Conservation (phyloP, 73 alveolate genomes). For the Paraurostyla sp. region DNA sequence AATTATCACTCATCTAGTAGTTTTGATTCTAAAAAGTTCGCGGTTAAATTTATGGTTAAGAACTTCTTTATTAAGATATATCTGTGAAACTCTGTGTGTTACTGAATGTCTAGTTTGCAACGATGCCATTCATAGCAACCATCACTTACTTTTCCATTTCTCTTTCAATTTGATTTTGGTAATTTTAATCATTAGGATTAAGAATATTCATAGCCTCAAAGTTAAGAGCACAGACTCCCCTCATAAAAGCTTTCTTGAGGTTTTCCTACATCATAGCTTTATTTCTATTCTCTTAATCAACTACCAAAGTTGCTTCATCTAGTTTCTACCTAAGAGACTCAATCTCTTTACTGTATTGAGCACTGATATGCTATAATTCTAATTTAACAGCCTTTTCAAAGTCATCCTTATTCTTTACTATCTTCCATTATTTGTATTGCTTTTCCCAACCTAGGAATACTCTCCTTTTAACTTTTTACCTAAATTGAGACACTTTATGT, state of each 20-base stretch:
- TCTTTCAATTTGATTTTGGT: constrained; percentile 8
- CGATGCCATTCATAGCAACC: constrained; percentile 28
- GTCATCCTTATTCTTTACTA: constrained; percentile 56
- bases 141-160: constrained; percentile 37
- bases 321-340: constrained; percentile 90
- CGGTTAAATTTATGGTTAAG: neutral
- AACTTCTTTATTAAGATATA: neutral
- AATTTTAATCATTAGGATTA: constrained; percentile 60
- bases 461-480: constrained; percentile 29
- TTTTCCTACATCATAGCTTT: constrained; percentile 92
- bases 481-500: constrained; percentile 42
- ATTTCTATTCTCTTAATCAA: constrained; percentile 83
- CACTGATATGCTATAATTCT: constrained; percentile 71
- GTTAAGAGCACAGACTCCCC: constrained; percentile 98
- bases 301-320: constrained; percentile 83
- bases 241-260: constrained; percentile 98
- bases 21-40: neutral
- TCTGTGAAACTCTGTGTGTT: too few species aligned
- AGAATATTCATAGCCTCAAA: constrained; percentile 99
- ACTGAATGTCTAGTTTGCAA: too few species aligned
- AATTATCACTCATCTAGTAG: neutral
- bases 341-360: constrained; percentile 91
- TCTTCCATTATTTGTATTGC: constrained; percentile 58
- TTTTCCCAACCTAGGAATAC: constrained; percentile 72
- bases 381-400: constrained; percentile 59